Conservation (phyloP, 164 flowering plant genomes). For the Sedum album region DNA sequence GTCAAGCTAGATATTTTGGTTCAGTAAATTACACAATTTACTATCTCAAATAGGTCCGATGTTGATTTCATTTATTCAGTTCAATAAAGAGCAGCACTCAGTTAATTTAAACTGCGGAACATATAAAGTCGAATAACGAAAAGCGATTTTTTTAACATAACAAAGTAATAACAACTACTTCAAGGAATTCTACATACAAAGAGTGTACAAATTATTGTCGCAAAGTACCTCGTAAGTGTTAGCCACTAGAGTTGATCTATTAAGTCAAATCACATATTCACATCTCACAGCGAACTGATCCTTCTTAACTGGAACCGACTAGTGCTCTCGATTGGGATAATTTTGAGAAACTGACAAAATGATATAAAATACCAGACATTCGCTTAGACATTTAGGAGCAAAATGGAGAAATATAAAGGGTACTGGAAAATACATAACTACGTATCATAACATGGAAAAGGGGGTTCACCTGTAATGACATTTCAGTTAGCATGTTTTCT, state of each 20-base stretch:
- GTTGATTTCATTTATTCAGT: background rate
- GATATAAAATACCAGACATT: background rate
- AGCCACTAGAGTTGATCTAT: too few relatives aligned
- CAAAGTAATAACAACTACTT: background rate
- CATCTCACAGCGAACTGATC: background rate
- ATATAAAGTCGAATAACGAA: too few relatives aligned
- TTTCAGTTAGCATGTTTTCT: background rate
- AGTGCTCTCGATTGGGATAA: background rate
- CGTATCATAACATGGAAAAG: background rate
- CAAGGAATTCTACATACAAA: background rate
- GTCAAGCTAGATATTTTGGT: background rate
- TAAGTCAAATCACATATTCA: background rate
- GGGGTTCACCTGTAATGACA: background rate
- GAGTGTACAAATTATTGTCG: background rate
- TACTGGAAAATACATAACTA: background rate
- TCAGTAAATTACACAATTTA: background rate
- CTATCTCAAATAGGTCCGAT: background rate
- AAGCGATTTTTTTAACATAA: background rate
- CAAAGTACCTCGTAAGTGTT: background rate
- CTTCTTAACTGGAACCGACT: background rate
- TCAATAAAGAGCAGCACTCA: background rate
- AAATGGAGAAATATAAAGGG: background rate
- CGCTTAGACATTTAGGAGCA: background rate
- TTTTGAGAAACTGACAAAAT: conserved; percentile 1
- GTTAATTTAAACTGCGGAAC: too few relatives aligned